These are phyloP conservation scores for Cutaneotrichosporon cutaneum DNA, from an alignment of 1,284 basidiomycete genomes.

Conservation along the genomic window DNA sequence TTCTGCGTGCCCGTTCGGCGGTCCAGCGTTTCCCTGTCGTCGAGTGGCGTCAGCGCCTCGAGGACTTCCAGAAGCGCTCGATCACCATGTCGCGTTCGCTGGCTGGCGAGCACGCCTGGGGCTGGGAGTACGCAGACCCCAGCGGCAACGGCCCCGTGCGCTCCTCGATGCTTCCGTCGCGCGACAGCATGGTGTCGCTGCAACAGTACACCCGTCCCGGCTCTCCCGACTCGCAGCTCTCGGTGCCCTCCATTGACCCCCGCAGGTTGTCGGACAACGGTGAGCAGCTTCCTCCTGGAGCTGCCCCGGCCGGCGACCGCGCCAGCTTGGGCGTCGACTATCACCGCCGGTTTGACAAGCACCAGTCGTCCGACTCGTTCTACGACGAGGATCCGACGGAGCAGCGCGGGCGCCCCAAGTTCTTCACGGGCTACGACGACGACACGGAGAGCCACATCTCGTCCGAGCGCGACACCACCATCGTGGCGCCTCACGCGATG, in stretches of 20 bases:
- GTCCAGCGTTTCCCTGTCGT: constrained; percentile 93
- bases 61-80: constrained; percentile 86
- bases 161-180: not conserved
- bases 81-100: constrained; percentile 67
- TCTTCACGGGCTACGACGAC: constrained; percentile 59
- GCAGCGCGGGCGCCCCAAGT: constrained; percentile 52
- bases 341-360: constrained; percentile 48
- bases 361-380: constrained; percentile 50
- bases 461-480: constrained; percentile 48
- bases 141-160: constrained; percentile 8
- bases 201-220: constrained; percentile 54
- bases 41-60: constrained; percentile 90
- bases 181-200: constrained; percentile 38
- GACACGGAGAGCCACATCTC: constrained; percentile 57
- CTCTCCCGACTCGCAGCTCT: constrained; percentile 40
- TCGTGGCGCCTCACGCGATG: constrained; percentile 29
- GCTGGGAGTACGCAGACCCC: constrained; percentile 45
- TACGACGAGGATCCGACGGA: constrained; percentile 52
- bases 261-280: constrained; percentile 9
- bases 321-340: constrained; percentile 28
- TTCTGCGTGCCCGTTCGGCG: constrained; percentile 85
- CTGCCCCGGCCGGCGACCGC: constrained; percentile 4
- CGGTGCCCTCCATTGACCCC: constrained; percentile 37
- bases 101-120: constrained; percentile 73
- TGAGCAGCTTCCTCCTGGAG: constrained; percentile 15